Percentiles rank a stretch among this genome's conserved stretches.
Evolutionary conservation across 148 eudicot species (phyloP).

Genomic region (Rhododendron ferrugineum): DNA sequence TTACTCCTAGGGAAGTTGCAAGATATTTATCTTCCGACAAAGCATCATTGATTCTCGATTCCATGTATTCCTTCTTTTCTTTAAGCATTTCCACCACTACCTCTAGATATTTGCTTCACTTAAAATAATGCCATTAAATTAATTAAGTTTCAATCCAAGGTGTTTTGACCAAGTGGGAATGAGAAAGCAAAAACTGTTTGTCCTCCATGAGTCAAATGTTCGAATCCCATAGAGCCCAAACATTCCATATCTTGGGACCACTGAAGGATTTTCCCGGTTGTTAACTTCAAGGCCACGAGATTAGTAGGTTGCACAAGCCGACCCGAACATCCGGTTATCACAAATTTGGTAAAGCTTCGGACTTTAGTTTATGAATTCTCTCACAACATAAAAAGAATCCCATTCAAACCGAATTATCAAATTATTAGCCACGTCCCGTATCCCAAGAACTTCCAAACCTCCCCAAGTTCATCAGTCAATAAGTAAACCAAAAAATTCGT

Average conservation of each 20-base stretch:
- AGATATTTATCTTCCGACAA: neutral
- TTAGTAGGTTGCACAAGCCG: neutral
- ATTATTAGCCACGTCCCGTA: neutral
- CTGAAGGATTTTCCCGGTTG: neutral
- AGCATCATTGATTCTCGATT: neutral
- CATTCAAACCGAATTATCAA: neutral
- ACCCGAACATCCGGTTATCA: too few relatives aligned
- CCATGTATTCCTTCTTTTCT: neutral
- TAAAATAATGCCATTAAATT: neutral
- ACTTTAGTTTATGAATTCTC: neutral
- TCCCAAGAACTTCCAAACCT: neutral
- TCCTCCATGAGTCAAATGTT: neutral
- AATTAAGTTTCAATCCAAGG: neutral
- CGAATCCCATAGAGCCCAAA: too few relatives aligned
- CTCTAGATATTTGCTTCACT: neutral
- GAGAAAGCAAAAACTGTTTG: neutral
- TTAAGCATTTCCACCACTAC: neutral
- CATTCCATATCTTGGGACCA: neutral
- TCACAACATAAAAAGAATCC: neutral
- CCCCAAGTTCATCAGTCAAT: neutral
- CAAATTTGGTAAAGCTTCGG: neutral
- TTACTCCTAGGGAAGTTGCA: neutral
- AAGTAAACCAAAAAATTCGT: neutral
- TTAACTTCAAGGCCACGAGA: too few relatives aligned
- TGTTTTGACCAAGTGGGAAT: neutral